These are phyloP conservation scores for Saccharomycopsis fibuligera DNA, from an alignment of 805 yeast genomes.

Conservation along the genomic window DNA sequence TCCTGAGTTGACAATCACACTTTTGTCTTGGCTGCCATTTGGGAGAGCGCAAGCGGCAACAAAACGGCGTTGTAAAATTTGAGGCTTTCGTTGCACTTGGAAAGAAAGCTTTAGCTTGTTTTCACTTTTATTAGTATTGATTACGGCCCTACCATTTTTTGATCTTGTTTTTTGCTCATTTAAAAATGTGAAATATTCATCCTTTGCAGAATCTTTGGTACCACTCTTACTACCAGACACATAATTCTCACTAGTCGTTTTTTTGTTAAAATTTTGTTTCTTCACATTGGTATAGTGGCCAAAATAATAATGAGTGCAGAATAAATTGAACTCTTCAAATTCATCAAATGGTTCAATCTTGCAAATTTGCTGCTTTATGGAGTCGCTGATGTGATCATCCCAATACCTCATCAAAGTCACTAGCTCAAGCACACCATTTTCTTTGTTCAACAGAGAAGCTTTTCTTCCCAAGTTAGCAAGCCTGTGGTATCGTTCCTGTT, in stretches of 20 bases:
- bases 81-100: neutral
- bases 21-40: slow-evolving; percentile 17
- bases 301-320: slow-evolving; percentile 68
- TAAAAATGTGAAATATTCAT: slow-evolving; percentile 7
- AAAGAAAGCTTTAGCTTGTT: too few species aligned
- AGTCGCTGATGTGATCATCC: slow-evolving; percentile 37
- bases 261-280: too few species aligned
- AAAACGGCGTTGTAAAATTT: slow-evolving; percentile 34
- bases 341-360: slow-evolving; percentile 70
- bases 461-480: slow-evolving; percentile 25
- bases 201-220: neutral
- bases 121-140: too few species aligned
- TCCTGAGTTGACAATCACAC: slow-evolving; percentile 33
- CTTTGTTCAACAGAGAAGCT: too few species aligned
- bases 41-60: slow-evolving; percentile 31
- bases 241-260: too few species aligned
- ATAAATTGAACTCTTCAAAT: slow-evolving; percentile 72
- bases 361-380: slow-evolving; percentile 36
- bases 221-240: slow-evolving; percentile 1
- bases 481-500: slow-evolving; percentile 41
- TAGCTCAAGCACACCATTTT: slow-evolving; percentile 35
- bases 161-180: slow-evolving; percentile 13
- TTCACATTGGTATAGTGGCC: slow-evolving; percentile 62
- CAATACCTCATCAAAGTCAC: slow-evolving; percentile 55
- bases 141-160: neutral